phyloP scores from a whole-genome alignment of 2,329 filamentous ascomycete species.

The Diaporthe australafricana region DNA sequence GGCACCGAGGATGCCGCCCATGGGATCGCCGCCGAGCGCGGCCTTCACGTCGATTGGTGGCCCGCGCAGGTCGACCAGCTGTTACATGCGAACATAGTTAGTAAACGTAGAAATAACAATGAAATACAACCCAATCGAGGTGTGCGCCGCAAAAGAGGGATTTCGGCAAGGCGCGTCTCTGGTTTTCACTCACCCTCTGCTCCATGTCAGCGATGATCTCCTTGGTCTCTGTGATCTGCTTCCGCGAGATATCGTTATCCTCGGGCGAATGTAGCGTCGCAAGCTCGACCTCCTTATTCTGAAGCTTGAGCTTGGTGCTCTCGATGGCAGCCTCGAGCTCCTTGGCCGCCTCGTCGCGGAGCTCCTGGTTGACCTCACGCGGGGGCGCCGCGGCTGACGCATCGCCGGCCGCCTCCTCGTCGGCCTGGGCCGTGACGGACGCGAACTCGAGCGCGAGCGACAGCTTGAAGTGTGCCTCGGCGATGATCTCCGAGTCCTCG shows the following conservation, averaged over 20 bases:
- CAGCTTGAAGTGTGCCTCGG: constrained; percentile 96
- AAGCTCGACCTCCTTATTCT: constrained; percentile 76
- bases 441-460: constrained; percentile 95
- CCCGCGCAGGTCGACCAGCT: constrained; percentile 77
- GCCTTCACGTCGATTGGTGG: constrained; percentile 70
- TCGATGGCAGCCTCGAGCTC: constrained; percentile 81
- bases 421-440: constrained; percentile 75
- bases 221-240: constrained; percentile 78
- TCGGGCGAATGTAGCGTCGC: constrained; percentile 72
- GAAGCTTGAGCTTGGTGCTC: constrained; percentile 77
- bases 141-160: constrained; percentile 18
- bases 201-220: constrained; percentile 85
- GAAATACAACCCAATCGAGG: no score
- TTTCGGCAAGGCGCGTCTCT: background rate
- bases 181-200: constrained; percentile 67
- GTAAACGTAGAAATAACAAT: no score
- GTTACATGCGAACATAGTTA: background rate
- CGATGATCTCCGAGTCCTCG: constrained; percentile 84
- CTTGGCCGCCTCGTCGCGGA: constrained; percentile 77
- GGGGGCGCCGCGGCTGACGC: constrained; percentile 8
- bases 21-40: constrained; percentile 62
- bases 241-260: constrained; percentile 72
- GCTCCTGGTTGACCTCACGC: constrained; percentile 70
- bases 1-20: constrained; percentile 72
- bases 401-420: constrained; percentile 54